Conservation (phyloP, 2,329 filamentous ascomycete species). For the Huntiella bhutanensis region DNA sequence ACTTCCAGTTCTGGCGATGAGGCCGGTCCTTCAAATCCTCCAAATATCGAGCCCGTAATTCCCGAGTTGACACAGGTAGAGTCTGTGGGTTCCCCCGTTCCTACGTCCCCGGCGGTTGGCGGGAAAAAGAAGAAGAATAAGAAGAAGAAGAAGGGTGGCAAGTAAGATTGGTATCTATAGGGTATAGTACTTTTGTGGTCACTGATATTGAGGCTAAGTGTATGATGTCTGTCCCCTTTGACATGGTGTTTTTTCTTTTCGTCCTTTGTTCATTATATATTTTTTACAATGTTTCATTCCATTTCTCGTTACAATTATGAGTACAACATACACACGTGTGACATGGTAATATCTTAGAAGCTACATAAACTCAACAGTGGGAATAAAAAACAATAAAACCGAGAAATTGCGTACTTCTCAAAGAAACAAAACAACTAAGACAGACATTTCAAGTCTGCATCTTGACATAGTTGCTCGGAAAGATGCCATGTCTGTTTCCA, state of each 20-base stretch:
- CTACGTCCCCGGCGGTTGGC: slow-evolving; percentile 1
- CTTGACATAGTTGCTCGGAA: slow-evolving; percentile 66
- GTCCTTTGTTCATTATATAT: neutral
- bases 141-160: slow-evolving; percentile 11
- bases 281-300: neutral
- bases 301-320: no score
- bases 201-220: neutral
- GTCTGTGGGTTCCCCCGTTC: neutral
- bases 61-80: neutral
- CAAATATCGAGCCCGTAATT: neutral
- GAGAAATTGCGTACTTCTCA: neutral
- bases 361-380: neutral
- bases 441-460: slow-evolving; percentile 30
- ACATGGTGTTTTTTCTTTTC: neutral
- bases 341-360: no score
- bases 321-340: no score
- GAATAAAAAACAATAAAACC: neutral
- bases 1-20: slow-evolving; percentile 20
- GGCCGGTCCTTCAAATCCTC: slow-evolving; percentile 1
- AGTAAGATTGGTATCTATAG: neutral
- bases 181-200: neutral
- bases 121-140: slow-evolving; percentile 11
- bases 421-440: slow-evolving; percentile 5
- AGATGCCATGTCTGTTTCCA: slow-evolving; percentile 71
- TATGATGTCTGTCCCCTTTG: neutral